Conservation (phyloP, 2,329 filamentous ascomycete species). For the Sarocladium kiliense region DNA sequence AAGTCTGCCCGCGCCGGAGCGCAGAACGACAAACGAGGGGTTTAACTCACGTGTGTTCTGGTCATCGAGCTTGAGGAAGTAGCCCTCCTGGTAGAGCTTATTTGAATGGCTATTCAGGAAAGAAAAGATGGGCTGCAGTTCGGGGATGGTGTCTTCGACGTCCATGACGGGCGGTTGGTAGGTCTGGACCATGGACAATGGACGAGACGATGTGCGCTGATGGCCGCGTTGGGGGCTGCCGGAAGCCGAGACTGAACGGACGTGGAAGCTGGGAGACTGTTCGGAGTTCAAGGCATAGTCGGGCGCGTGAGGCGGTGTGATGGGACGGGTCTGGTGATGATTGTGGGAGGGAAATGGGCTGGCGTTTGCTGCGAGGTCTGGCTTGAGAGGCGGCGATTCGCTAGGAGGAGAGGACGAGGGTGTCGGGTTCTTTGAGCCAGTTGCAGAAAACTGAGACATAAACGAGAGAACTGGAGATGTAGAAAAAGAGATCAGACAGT, state of each 20-base stretch:
- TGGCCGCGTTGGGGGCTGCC: slow-evolving; percentile 30
- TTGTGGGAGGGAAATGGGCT: slow-evolving; percentile 27
- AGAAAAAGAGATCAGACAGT: background rate
- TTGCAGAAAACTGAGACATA: slow-evolving; percentile 71
- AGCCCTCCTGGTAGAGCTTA: slow-evolving; percentile 96
- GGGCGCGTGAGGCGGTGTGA: slow-evolving; percentile 31
- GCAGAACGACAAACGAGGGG: slow-evolving; percentile 3
- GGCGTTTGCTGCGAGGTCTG: slow-evolving; percentile 17
- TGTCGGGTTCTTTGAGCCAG: slow-evolving; percentile 38
- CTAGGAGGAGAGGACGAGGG: slow-evolving; percentile 39
- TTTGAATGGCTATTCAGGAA: slow-evolving; percentile 93
- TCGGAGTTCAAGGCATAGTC: slow-evolving; percentile 35
- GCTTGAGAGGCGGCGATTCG: slow-evolving; percentile 23
- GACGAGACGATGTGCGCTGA: slow-evolving; percentile 55
- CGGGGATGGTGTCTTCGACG: slow-evolving; percentile 80
- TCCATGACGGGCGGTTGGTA: slow-evolving; percentile 86
- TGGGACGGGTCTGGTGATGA: slow-evolving; percentile 30
- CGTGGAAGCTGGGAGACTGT: background rate
- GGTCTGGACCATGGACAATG: slow-evolving; percentile 79
- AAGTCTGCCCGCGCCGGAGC: background rate
- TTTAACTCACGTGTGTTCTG: slow-evolving; percentile 74
- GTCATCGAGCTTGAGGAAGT: slow-evolving; percentile 95
- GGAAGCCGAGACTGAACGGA: slow-evolving; percentile 27
- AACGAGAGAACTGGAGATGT: slow-evolving; percentile 68
- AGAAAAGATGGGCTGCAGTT: slow-evolving; percentile 89